phyloP scores from a whole-genome alignment of 1,284 basidiomycete species.

The Rhodotorula sp. region DNA sequence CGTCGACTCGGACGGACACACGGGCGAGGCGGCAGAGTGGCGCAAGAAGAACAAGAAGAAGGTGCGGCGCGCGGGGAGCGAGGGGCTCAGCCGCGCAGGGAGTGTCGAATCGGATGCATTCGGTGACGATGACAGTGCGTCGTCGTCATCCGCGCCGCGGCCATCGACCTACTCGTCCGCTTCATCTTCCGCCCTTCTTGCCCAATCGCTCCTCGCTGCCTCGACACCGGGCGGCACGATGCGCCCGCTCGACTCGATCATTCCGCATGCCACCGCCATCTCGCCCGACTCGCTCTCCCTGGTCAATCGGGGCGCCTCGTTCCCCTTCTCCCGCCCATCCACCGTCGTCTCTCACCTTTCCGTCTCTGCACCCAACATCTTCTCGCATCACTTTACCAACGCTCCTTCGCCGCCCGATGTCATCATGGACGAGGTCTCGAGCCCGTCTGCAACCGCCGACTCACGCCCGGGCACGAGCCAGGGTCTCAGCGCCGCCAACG shows the following conservation, averaged over 20 bases:
- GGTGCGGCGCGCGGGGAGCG: conserved; percentile 32
- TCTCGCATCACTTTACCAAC: conserved; percentile 32
- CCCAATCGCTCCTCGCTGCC: conserved; percentile 37
- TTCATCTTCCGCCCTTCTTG: conserved; percentile 37
- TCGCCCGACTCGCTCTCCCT: conserved; percentile 38
- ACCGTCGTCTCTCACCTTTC: conserved; percentile 17
- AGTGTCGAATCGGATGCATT: conserved; percentile 17
- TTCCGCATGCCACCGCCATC: conserved; percentile 17
- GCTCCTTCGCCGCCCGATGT: conserved; percentile 28
- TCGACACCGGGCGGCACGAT: conserved; percentile 9
- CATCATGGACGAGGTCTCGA: conserved; percentile 30
- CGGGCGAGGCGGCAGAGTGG: conserved; percentile 36
- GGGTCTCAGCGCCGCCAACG: neutral
- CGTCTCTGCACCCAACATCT: conserved; percentile 38
- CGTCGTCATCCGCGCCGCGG: conserved; percentile 4
- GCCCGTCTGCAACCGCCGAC: neutral
- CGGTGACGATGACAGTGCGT: conserved; percentile 1
- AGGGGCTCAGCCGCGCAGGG: conserved; percentile 28
- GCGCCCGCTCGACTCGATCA: neutral
- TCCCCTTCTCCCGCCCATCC: conserved; percentile 12
- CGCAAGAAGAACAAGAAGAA: conserved; percentile 40
- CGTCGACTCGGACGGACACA: conserved; percentile 39
- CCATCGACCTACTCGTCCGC: conserved; percentile 24
- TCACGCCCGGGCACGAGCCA: neutral
- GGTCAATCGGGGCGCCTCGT: conserved; percentile 5